phyloP scores from a whole-genome alignment of 2,329 filamentous ascomycete species.

The Tympanopsis confertula region DNA sequence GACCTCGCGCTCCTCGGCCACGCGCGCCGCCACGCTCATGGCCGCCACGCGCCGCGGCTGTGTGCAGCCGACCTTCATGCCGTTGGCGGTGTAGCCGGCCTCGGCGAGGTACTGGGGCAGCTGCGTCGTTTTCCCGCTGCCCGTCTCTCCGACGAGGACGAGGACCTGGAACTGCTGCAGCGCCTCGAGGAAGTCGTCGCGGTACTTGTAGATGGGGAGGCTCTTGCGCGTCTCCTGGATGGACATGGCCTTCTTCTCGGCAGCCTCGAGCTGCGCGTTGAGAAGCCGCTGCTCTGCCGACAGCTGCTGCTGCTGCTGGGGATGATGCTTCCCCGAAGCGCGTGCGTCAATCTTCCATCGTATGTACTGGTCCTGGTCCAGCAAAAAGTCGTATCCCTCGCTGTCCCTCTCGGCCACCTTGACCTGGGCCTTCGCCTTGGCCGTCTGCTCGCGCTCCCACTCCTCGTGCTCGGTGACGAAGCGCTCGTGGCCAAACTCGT shows the following conservation, averaged over 20 bases:
- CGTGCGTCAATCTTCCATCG: constrained; percentile 53
- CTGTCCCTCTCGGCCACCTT: constrained; percentile 44
- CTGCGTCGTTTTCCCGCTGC: constrained; percentile 64
- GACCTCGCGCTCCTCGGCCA: constrained; percentile 59
- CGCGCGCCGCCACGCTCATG: constrained; percentile 62
- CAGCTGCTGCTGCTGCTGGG: constrained; percentile 45
- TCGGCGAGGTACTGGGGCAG: constrained; percentile 61
- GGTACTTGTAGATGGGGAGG: constrained; percentile 56
- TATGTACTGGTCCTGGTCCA: constrained; percentile 57
- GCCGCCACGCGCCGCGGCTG: constrained; percentile 64
- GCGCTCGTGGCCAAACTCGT: constrained; percentile 53
- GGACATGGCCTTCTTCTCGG: constrained; percentile 54
- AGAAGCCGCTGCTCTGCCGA: constrained; percentile 34
- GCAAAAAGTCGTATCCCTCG: constrained; percentile 60
- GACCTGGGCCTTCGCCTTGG: constrained; percentile 56
- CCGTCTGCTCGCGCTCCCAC: constrained; percentile 60
- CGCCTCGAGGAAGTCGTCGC: constrained; percentile 52
- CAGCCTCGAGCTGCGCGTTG: constrained; percentile 51
- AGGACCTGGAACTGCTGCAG: constrained; percentile 53
- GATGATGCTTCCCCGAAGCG: constrained; percentile 44
- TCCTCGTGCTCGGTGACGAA: constrained; percentile 63
- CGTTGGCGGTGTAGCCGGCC: constrained; percentile 52
- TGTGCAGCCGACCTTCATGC: constrained; percentile 57
- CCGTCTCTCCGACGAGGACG: constrained; percentile 62
- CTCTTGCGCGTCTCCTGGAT: constrained; percentile 61